phyloP scores from a whole-genome alignment of 83 land plant genomes.

The Diphasiastrum complanatum region DNA sequence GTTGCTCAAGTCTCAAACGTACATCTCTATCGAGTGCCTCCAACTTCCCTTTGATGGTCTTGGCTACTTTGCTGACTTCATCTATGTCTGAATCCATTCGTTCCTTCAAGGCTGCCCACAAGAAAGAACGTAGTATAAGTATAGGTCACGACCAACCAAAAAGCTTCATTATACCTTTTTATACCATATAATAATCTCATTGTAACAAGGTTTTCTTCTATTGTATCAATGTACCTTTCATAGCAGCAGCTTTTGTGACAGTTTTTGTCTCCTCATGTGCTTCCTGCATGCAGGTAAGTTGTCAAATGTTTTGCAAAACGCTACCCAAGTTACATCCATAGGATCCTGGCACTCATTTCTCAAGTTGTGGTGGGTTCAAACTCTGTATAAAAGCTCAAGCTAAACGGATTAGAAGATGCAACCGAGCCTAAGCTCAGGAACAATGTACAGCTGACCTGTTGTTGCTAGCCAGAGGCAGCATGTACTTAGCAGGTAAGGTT shows the following conservation, averaged over 20 bases:
- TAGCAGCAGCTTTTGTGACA: constrained; percentile 33
- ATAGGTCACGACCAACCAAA: not conserved
- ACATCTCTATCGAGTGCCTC: constrained; percentile 39
- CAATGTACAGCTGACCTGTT: too few relatives aligned
- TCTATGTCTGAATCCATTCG: constrained; percentile 35
- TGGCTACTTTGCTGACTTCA: constrained; percentile 30
- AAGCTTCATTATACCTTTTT: not conserved
- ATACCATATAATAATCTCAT: not conserved
- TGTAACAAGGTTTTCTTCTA: not conserved
- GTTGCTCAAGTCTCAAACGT: not conserved
- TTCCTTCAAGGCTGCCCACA: constrained; percentile 24
- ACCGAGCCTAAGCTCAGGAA: too few relatives aligned
- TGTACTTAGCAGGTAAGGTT: too few relatives aligned
- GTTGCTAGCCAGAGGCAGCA: too few relatives aligned
- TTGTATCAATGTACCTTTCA: constrained; percentile 27
- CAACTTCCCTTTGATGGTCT: constrained; percentile 28
- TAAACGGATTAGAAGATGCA: too few relatives aligned
- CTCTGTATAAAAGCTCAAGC: too few relatives aligned
- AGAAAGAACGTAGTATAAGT: not conserved
- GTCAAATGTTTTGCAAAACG: too few relatives aligned
- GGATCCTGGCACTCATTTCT: too few relatives aligned
- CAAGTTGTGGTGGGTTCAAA: too few relatives aligned
- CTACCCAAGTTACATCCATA: too few relatives aligned
- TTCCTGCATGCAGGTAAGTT: too few relatives aligned
- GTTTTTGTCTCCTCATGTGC: constrained; percentile 37